phyloP scores from a whole-genome alignment of 1,284 basidiomycete genomes.

The Marasmius fiardii region DNA sequence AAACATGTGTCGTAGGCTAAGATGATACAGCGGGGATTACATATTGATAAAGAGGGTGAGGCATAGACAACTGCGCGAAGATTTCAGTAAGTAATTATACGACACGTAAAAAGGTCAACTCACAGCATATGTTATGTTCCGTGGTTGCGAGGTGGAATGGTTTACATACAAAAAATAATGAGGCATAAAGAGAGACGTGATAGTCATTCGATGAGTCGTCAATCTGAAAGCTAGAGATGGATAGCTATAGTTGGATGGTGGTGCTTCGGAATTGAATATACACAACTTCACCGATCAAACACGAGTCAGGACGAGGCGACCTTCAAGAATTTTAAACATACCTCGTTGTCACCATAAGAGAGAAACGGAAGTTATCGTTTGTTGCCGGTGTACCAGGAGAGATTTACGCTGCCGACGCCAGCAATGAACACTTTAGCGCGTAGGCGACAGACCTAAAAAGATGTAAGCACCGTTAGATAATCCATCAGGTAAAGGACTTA shows the following conservation, averaged over 20 bases:
- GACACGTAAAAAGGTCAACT: background rate
- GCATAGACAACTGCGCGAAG: background rate
- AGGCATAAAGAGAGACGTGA: background rate
- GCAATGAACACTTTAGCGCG: slow-evolving; percentile 68
- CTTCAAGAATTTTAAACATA: background rate
- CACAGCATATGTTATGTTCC: background rate
- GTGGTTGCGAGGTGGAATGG: background rate
- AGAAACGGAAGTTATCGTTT: slow-evolving; percentile 38
- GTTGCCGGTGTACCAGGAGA: slow-evolving; percentile 71
- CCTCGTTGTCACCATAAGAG: background rate
- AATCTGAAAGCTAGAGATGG: background rate
- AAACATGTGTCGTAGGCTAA: background rate
- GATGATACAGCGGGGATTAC: background rate
- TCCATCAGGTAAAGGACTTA: slow-evolving; percentile 29
- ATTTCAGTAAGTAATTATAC: background rate
- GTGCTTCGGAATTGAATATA: background rate
- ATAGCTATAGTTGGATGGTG: background rate
- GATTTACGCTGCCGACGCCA: slow-evolving; percentile 70
- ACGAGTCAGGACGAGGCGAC: background rate
- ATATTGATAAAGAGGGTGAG: background rate
- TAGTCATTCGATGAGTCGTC: background rate
- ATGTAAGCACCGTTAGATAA: slow-evolving; percentile 6
- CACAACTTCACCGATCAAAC: background rate
- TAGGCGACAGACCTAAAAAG: slow-evolving; percentile 63
- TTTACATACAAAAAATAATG: background rate